Conservation (phyloP, 2,329 filamentous ascomycete genomes). For the Epichloe festucae region DNA sequence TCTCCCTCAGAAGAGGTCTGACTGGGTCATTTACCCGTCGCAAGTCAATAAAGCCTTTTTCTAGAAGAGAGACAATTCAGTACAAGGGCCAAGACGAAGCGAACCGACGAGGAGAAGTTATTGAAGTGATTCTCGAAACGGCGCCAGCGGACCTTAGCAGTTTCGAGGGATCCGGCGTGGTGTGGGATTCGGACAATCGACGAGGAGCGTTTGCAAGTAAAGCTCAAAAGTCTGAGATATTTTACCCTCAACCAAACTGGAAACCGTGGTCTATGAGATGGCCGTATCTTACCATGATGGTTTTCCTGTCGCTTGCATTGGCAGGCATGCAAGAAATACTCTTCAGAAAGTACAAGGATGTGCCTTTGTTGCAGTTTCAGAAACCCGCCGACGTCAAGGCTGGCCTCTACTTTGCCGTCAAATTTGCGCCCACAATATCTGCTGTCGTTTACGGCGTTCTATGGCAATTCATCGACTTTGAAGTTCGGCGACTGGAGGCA, state of each 20-base stretch:
- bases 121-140: constrained; percentile 40
- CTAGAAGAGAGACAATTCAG: constrained; percentile 29
- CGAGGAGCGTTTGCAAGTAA: constrained; percentile 25
- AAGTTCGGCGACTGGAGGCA: constrained; percentile 53
- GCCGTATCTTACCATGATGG: constrained; percentile 42
- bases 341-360: constrained; percentile 33
- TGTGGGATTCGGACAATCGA: constrained; percentile 18
- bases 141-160: constrained; percentile 38
- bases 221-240: constrained; percentile 31
- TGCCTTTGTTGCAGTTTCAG: constrained; percentile 36
- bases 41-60: constrained; percentile 11
- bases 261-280: constrained; percentile 52
- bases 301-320: constrained; percentile 39
- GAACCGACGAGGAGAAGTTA: constrained; percentile 44
- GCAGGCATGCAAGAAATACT: constrained; percentile 41
- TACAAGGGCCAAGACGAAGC: constrained; percentile 44
- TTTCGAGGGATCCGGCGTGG: constrained; percentile 30
- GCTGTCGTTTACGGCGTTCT: constrained; percentile 50
- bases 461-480: constrained; percentile 54
- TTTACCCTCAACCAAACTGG: constrained; percentile 53
- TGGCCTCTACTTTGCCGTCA: constrained; percentile 45
- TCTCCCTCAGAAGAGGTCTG: constrained; percentile 21
- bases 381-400: constrained; percentile 36
- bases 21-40: constrained; percentile 30
- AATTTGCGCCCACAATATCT: constrained; percentile 49